Percentiles rank a stretch among this genome's conserved stretches.
phyloP scores from a whole-genome alignment of 495 filamentous ascomycete genomes.

The Astrothelium subdiscretum region DNA sequence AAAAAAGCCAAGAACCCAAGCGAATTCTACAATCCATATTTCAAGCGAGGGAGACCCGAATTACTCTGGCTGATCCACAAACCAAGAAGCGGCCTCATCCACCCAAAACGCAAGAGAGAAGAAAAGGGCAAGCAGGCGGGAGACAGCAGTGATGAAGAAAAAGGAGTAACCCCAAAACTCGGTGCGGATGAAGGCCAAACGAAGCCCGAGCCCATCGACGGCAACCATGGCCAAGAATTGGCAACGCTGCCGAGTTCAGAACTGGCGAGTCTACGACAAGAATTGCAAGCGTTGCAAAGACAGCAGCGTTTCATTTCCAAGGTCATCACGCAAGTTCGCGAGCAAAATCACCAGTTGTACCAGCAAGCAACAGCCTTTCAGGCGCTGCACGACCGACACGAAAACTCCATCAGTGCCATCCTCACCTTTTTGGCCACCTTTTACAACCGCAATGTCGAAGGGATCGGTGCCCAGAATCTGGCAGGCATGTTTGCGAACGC shows the following conservation, averaged over 20 bases:
- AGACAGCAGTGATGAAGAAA: slow-evolving; percentile 31
- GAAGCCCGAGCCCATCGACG: slow-evolving; percentile 1
- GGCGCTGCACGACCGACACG: slow-evolving; percentile 83
- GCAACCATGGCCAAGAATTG: slow-evolving; percentile 22
- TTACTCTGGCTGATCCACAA: slow-evolving; percentile 97
- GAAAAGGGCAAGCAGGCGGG: slow-evolving; percentile 50
- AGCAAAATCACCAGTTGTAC: slow-evolving; percentile 80
- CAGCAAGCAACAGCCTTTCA: slow-evolving; percentile 85
- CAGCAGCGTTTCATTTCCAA: slow-evolving; percentile 75
- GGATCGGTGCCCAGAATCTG: slow-evolving; percentile 31
- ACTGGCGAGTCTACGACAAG: slow-evolving; percentile 59
- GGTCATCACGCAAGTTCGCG: slow-evolving; percentile 62
- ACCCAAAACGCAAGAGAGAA: slow-evolving; percentile 52
- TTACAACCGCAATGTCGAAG: slow-evolving; percentile 69
- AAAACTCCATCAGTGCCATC: slow-evolving; percentile 96
- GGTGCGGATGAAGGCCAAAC: slow-evolving; percentile 12
- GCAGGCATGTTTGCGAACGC: slow-evolving; percentile 29
- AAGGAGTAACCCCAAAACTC: slow-evolving; percentile 12
- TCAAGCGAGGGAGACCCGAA: slow-evolving; percentile 85
- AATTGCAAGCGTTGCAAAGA: slow-evolving; percentile 68
- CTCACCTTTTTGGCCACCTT: slow-evolving; percentile 93
- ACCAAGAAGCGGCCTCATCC: slow-evolving; percentile 55
- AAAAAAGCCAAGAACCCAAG: slow-evolving; percentile 73
- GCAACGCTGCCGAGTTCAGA: slow-evolving; percentile 61
- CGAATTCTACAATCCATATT: slow-evolving; percentile 95